Conservation (phyloP, 176 grass and related monocot genomes). For the Musa troglodytarum region DNA sequence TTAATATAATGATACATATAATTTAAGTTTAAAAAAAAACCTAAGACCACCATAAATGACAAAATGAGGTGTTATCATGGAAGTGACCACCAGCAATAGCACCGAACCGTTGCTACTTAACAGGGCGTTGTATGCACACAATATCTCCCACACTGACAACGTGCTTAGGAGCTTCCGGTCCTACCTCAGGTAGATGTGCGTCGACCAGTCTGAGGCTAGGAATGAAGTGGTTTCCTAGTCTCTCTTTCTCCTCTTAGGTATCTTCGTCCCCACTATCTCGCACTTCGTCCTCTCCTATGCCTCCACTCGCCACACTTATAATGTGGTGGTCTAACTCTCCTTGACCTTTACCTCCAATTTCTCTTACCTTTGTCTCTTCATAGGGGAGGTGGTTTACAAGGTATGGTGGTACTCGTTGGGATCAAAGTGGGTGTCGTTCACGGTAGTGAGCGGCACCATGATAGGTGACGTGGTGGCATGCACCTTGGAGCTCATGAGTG, state of each 20-base stretch:
- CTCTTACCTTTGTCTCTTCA: constrained; percentile 18
- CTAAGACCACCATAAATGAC: too few species aligned
- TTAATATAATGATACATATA: too few species aligned
- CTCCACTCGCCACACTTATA: constrained; percentile 32
- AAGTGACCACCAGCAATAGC: too few species aligned
- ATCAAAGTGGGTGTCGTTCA: constrained; percentile 38
- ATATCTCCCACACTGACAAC: too few species aligned
- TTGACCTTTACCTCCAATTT: constrained; percentile 35
- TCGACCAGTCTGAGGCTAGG: constrained; percentile 45
- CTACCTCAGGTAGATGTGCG: constrained; percentile 11
- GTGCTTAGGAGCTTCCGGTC: too few species aligned
- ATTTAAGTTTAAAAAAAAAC: too few species aligned
- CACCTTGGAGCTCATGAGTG: constrained; percentile 50
- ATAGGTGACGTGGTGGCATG: constrained; percentile 16
- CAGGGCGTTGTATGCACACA: too few species aligned
- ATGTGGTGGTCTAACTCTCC: constrained; percentile 47
- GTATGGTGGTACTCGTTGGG: constrained; percentile 73
- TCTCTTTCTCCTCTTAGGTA: constrained; percentile 40
- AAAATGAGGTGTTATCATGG: too few species aligned
- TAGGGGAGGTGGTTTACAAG: constrained; percentile 65
- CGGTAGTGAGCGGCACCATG: constrained; percentile 30
- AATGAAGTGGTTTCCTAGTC: constrained; percentile 38
- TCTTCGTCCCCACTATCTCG: constrained; percentile 25
- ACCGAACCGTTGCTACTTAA: too few species aligned
- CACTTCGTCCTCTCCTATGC: constrained; percentile 58